Conservation (phyloP, 331 rosid genomes). For the Quercus tomentella region DNA sequence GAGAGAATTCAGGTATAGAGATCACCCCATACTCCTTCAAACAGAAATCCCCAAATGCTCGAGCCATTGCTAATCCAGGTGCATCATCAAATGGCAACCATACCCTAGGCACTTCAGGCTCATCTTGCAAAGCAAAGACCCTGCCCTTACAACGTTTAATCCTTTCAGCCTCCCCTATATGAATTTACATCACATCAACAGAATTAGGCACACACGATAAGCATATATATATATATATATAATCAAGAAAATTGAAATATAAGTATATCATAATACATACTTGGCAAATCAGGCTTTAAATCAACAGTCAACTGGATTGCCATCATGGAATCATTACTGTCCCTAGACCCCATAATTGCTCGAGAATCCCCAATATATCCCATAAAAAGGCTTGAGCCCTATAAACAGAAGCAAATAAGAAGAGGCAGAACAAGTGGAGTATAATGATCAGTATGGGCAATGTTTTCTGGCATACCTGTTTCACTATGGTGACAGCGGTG, state of each 20-base stretch:
- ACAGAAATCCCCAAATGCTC: constrained; percentile 97
- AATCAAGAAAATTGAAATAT: neutral
- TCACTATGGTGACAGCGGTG: constrained; percentile 77
- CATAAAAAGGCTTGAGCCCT: constrained; percentile 87
- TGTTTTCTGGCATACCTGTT: constrained; percentile 56
- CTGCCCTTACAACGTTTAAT: constrained; percentile 84
- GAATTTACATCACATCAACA: constrained; percentile 6
- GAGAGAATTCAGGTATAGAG: constrained; percentile 87
- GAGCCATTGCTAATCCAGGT: constrained; percentile 98
- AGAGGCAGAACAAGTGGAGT: constrained; percentile 12
- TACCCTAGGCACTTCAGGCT: constrained; percentile 90
- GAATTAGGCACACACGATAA: neutral
- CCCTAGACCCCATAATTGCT: constrained; percentile 91
- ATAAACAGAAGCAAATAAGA: constrained; percentile 24
- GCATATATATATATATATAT: neutral
- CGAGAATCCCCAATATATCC: constrained; percentile 94
- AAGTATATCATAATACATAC: constrained; percentile 34
- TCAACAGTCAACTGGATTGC: constrained; percentile 90
- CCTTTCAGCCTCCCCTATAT: constrained; percentile 86
- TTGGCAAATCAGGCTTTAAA: constrained; percentile 93
- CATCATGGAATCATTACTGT: constrained; percentile 55
- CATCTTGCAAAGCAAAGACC: constrained; percentile 95
- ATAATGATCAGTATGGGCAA: neutral
- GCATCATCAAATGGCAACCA: constrained; percentile 97
- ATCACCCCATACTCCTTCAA: constrained; percentile 95